phyloP scores from a whole-genome alignment of 2,329 filamentous ascomycete genomes.

The Lasiodiplodia citricola region DNA sequence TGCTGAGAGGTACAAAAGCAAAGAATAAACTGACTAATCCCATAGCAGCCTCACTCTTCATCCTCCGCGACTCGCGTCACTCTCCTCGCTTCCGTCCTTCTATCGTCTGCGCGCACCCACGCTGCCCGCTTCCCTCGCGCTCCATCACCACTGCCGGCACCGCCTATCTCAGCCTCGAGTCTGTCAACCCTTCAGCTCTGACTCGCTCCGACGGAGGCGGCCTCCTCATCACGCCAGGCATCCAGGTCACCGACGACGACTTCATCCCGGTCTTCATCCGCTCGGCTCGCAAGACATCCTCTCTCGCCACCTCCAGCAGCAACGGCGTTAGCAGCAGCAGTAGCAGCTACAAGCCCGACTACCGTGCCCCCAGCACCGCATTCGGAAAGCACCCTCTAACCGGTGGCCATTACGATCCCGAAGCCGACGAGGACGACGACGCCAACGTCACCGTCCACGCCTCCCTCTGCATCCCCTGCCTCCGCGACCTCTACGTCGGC shows the following conservation, averaged over 20 bases:
- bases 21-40: neutral
- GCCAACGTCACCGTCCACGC: neutral
- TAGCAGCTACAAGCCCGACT: neutral
- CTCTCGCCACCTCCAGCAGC: neutral
- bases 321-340: neutral
- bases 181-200: neutral
- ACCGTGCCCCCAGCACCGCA: neutral
- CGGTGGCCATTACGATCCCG: neutral
- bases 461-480: constrained; percentile 15
- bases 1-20: neutral
- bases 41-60: constrained; percentile 9
- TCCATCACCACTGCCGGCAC: constrained; percentile 66
- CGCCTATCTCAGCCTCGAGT: constrained; percentile 59
- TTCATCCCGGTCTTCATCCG: constrained; percentile 13
- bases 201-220: neutral
- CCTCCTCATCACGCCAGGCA: neutral
- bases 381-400: neutral
- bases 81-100: constrained; percentile 47
- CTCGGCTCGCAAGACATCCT: neutral
- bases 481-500: constrained; percentile 10
- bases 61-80: constrained; percentile 31
- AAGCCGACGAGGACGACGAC: neutral
- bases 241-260: constrained; percentile 6
- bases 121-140: constrained; percentile 35
- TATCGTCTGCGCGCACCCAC: constrained; percentile 51